Base-by-base conservation (phyloP, 2,329 filamentous ascomycete species). In the Aciculosporium take region DNA sequence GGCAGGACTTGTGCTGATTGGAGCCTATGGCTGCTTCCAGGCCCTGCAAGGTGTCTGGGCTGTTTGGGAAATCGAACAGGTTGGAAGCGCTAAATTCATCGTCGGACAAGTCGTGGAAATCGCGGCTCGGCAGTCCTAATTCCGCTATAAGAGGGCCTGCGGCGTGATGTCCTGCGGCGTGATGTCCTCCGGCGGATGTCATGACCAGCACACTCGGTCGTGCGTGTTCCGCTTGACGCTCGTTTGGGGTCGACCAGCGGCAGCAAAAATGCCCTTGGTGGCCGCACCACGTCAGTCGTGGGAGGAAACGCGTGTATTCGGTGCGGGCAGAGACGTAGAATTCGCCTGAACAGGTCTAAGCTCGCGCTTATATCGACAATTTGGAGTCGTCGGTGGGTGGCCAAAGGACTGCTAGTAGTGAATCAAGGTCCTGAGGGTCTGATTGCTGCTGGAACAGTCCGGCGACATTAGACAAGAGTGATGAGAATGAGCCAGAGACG, bases 101-200 rank as follows among this genome's bases (percentile, higher is more conserved):
- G 52, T 64, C 60, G 46, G 58, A 54, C 46, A 60, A 57, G 37
- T 63, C 58, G 50, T 58, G 54, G 43, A 58, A 60, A 37, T 63
- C 60, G 53, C 56, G 50, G 51, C 52, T 56, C 48, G 58, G 51
- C 53, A 62, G 57, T 51, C 53, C 57, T 53, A 53, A 51, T 51
- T 57, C 59, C 52, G 56, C 54, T 46, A 63, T 63, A 41, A 64
- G 51, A 56, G 61, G 61, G 55, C 60, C 61, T 53, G 57, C 51
- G 50, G 46, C 48, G 51, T 53, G 53, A 45, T 51, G 53, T 40
- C 46, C 51, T 49, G 49, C 48, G 49, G 51, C 54, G 44, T n/a
- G 53, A 45, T 51, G 53, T 40, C 46, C 51, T 49, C 50, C 48
- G 49, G 51, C 54, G 44, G 56, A 52, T 56, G 57, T 56, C 59